Evolutionary conservation across 148 eudicot species (phyloP).

Genomic region (Chenopodium album): DNA sequence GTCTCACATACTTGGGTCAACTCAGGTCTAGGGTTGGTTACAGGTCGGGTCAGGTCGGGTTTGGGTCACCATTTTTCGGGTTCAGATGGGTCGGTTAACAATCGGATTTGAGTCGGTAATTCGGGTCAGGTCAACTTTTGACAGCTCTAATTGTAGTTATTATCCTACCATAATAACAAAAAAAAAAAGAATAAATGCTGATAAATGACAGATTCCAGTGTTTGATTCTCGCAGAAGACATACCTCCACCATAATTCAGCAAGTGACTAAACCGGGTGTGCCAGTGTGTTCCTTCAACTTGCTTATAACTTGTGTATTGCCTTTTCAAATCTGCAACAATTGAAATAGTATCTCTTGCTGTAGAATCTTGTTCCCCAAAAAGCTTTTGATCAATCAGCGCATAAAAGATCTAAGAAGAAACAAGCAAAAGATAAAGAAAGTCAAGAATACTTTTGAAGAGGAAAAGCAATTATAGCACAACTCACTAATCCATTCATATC

Average conservation of each 20-base stretch:
- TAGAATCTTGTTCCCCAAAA: slow-evolving; percentile 55
- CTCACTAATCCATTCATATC: slow-evolving; percentile 8
- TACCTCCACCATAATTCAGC: slow-evolving; percentile 93
- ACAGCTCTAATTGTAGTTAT: background rate
- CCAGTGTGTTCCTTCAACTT: slow-evolving; percentile 91
- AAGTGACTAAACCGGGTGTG: slow-evolving; percentile 91
- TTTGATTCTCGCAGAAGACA: background rate
- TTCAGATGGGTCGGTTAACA: no score
- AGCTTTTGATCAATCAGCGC: slow-evolving; percentile 80
- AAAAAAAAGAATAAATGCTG: background rate
- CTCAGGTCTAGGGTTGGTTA: no score
- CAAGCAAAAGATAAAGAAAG: background rate
- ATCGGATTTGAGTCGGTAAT: no score
- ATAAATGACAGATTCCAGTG: background rate
- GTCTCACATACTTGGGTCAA: no score
- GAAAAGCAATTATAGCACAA: background rate
- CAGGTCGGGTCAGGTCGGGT: no score
- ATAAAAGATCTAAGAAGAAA: slow-evolving; percentile 65
- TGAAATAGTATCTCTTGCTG: slow-evolving; percentile 54
- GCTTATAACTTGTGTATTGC: slow-evolving; percentile 74
- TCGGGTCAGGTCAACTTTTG: no score
- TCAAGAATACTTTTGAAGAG: background rate
- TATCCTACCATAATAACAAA: background rate
- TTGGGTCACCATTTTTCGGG: no score
- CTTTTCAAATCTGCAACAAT: slow-evolving; percentile 65